phyloP scores from a whole-genome alignment of 2,329 filamentous ascomycete species.

The Hypocreales sp. region DNA sequence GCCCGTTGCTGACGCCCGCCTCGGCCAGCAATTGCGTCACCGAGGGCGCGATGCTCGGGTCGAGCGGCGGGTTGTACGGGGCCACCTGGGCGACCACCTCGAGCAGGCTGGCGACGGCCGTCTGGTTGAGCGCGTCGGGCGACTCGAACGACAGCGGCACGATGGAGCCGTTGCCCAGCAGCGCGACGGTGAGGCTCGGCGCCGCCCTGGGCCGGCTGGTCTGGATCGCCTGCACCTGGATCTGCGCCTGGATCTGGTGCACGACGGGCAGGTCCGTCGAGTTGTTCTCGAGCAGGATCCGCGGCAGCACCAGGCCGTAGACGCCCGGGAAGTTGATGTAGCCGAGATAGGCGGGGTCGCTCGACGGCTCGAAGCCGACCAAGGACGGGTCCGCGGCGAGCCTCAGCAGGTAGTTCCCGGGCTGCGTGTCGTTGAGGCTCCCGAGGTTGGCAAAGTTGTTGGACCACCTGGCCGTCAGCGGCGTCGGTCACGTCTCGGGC shows the following conservation, averaged over 20 bases:
- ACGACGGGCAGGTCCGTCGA: constrained; percentile 1
- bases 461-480: constrained; percentile 12
- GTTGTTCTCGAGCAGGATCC: constrained; percentile 1
- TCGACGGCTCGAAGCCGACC: constrained; percentile 2
- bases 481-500: too few relatives aligned
- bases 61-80: neutral
- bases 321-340: constrained; percentile 2
- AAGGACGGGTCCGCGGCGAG: constrained; percentile 2
- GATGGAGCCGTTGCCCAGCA: constrained; percentile 1
- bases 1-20: neutral
- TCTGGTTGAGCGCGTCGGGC: neutral
- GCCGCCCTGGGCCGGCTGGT: neutral
- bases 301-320: constrained; percentile 1
- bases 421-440: constrained; percentile 2
- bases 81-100: neutral
- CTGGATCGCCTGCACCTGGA: neutral
- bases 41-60: neutral
- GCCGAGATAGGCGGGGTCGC: neutral
- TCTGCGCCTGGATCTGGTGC: constrained; percentile 1
- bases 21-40: neutral
- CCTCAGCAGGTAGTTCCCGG: constrained; percentile 3
- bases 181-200: neutral
- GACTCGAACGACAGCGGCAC: neutral
- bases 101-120: neutral
- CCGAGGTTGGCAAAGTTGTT: constrained; percentile 14